phyloP scores from a whole-genome alignment of 2,329 filamentous ascomycete species.

The Fulvia fulva region DNA sequence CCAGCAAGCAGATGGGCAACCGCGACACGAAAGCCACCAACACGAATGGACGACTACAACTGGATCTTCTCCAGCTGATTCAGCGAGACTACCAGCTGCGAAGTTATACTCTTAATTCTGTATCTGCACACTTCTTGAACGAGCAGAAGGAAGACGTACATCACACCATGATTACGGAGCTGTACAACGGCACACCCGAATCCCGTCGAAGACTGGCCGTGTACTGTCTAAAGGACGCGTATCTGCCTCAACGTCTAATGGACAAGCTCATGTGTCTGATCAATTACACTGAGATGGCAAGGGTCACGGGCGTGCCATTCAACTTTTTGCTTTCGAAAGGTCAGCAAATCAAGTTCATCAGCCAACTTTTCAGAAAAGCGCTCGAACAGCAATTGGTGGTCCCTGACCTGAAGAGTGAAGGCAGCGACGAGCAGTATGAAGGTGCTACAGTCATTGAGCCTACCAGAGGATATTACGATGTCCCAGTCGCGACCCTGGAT shows the following conservation, averaged over 20 bases:
- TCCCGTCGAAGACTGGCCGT: constrained; percentile 85
- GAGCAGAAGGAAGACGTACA: constrained; percentile 99
- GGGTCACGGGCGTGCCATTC: constrained; percentile 97
- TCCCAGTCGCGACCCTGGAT: constrained; percentile 94
- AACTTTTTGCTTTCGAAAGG: constrained; percentile 88
- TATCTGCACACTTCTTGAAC: constrained; percentile 87
- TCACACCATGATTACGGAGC: constrained; percentile 97
- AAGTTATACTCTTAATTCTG: constrained; percentile 96
- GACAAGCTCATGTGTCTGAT: constrained; percentile 98
- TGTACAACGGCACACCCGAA: constrained; percentile 94
- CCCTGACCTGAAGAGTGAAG: constrained; percentile 72
- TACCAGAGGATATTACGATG: constrained; percentile 85
- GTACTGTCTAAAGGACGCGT: constrained; percentile 97
- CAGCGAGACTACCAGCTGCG: constrained; percentile 91
- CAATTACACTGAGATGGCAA: constrained; percentile 99
- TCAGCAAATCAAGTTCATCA: constrained; percentile 97
- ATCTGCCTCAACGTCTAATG: constrained; percentile 87
- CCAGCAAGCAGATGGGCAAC: constrained; percentile 97
- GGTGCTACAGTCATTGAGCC: constrained; percentile 98
- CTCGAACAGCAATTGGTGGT: constrained; percentile 91
- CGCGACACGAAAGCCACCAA: constrained; percentile 93
- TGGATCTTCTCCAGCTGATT: constrained; percentile 90
- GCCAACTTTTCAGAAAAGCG: constrained; percentile 92
- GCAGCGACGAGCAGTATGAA: constrained; percentile 83
- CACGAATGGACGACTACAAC: constrained; percentile 85